Percentiles rank a stretch among this genome's conserved stretches.
These are phyloP conservation scores for Microsporum ferrugineum DNA, from an alignment of 2,329 filamentous ascomycete species.

Conservation along the genomic window DNA sequence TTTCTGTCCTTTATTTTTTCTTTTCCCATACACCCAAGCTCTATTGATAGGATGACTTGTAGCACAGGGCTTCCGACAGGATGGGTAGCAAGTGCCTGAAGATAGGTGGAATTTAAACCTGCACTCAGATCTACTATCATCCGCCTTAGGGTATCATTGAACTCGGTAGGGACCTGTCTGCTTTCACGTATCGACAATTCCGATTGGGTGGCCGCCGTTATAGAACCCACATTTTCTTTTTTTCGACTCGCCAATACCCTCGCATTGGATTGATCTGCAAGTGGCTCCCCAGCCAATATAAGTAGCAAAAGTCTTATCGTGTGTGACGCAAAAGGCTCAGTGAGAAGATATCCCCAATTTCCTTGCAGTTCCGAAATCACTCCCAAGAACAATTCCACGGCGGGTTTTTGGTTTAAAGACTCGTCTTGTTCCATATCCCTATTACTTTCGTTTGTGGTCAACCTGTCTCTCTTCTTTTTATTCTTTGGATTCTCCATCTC, in stretches of 20 bases:
- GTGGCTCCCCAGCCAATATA: slow-evolving; percentile 69
- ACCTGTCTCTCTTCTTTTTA: slow-evolving; percentile 16
- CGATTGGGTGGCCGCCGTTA: slow-evolving; percentile 39
- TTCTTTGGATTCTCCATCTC: slow-evolving; percentile 47
- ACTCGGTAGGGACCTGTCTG: slow-evolving; percentile 61
- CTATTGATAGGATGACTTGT: slow-evolving; percentile 80
- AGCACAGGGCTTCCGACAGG: slow-evolving; percentile 84
- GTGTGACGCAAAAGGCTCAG: slow-evolving; percentile 82
- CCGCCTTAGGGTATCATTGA: slow-evolving; percentile 64
- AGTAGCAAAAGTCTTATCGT: slow-evolving; percentile 75
- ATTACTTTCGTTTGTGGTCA: slow-evolving; percentile 23
- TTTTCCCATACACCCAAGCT: slow-evolving; percentile 63
- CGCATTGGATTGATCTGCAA: slow-evolving; percentile 58
- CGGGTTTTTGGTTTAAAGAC: slow-evolving; percentile 42
- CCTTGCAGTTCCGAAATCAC: slow-evolving; percentile 81
- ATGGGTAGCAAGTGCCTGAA: slow-evolving; percentile 75
- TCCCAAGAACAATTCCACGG: slow-evolving; percentile 76
- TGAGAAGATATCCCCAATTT: slow-evolving; percentile 70
- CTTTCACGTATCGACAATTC: slow-evolving; percentile 39
- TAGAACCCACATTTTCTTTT: slow-evolving; percentile 68
- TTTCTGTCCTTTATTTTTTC: slow-evolving; percentile 52
- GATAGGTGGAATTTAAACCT: slow-evolving; percentile 63
- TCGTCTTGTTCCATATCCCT: slow-evolving; percentile 38
- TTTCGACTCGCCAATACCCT: slow-evolving; percentile 80
- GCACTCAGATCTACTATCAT: slow-evolving; percentile 67